Base-by-base conservation (phyloP, 2,329 filamentous ascomycete species). In the Neopestalotiopsis clavispora region DNA sequence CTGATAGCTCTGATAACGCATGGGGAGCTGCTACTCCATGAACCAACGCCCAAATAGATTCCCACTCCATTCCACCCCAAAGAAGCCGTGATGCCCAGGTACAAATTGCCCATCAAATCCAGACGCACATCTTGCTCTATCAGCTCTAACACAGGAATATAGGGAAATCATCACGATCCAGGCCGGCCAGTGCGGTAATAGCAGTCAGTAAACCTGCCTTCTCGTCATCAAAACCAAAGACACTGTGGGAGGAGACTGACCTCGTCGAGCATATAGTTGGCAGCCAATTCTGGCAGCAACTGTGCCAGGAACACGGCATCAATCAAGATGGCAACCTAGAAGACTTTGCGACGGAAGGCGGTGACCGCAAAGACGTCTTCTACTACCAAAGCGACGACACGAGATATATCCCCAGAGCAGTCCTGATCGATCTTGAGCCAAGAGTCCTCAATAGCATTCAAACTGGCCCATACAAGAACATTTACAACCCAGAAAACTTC, bases 321-420 rank as follows among this genome's bases (percentile, higher is more conserved):
- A 97, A 92, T 77, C 94, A 96, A 79, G 94, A 98, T 83, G 96
- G 96, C 69, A 98, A 98, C 80, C 88, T 99, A 69, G 95, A 98
- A 80, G 95, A 98, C 81, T 98, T 98, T 84, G 96, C 96, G 78
- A 98, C 94, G 64, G 96, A 98, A 81, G 96, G 96, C 78, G 95
- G 95, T 74, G 96, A 99, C 83, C 92, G 96, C 75, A 99, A 99
- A 81, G 96, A 99, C 82, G 96, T 99, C 71, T 98, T 98, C 84
- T 98, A 97, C 88, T 99, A 98, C 84, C 95, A 97, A 87, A 98
- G 95, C 78, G 96, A 99, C 85, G 96, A 99, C 80, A 99, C 96
- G 69, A 90, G 96, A 84, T 99, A 99, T 82, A 98, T 99, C 74
- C 96, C 96, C 12, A 90, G 96, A 78, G 95, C 96, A 62, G 98